Conservation (phyloP, 768 basidiomycete species). For the Aureoboletus auriporus region DNA sequence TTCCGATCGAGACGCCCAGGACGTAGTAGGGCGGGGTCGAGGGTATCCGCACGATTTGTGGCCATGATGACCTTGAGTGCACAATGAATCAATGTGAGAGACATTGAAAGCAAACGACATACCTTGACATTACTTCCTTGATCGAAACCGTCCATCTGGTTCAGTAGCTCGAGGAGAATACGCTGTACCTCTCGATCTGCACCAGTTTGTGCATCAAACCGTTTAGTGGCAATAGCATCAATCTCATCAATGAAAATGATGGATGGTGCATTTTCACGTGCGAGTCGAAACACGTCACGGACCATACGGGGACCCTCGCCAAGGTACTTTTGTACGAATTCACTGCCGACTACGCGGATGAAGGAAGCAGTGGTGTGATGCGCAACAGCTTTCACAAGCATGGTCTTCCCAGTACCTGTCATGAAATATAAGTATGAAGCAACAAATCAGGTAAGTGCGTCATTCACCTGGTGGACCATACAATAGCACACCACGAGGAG, state of each 20-base stretch:
- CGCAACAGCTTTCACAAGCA: constrained; percentile 99
- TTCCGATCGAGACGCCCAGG: constrained; percentile 97
- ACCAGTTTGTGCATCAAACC: constrained; percentile 98
- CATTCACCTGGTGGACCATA: constrained; percentile 91
- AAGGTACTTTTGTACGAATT: constrained; percentile 99
- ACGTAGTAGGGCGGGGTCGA: constrained; percentile 95
- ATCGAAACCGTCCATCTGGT: constrained; percentile 99
- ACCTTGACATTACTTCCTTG: constrained; percentile 99
- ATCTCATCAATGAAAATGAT: constrained; percentile 99
- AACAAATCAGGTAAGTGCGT: not conserved
- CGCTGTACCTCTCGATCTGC: constrained; percentile 99
- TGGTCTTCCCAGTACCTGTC: constrained; percentile 97
- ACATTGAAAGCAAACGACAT: not conserved
- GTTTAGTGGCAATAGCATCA: constrained; percentile 98
- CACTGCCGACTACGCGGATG: constrained; percentile 96
- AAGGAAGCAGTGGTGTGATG: constrained; percentile 96
- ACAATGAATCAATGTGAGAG: not conserved
- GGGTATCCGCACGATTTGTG: constrained; percentile 96
- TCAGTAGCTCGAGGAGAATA: constrained; percentile 92
- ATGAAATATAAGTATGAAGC: constrained; percentile 1
- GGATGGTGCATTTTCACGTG: constrained; percentile 92
- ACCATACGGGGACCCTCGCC: constrained; percentile 99
- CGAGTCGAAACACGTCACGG: constrained; percentile 96
- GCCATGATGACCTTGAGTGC: constrained; percentile 92
- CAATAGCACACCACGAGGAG: constrained; percentile 92